Conservation (phyloP, 257 asterid genomes). For the Nicotiana knightiana region DNA sequence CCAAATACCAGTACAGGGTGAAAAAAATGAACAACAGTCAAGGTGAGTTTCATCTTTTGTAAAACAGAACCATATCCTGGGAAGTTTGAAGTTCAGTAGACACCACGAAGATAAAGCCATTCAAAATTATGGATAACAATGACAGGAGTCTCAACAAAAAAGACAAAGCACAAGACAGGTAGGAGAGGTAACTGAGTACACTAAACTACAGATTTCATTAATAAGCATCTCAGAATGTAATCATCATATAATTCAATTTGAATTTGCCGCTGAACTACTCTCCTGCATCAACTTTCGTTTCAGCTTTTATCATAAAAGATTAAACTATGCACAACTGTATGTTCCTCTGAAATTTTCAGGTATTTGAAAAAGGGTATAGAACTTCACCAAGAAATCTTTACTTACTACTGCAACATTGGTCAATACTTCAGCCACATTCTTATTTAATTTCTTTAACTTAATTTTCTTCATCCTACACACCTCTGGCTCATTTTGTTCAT, state of each 20-base stretch:
- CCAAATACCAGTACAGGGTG: constrained; percentile 11
- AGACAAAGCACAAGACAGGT: constrained; percentile 37
- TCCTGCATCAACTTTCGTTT: constrained; percentile 5
- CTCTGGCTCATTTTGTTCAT: neutral
- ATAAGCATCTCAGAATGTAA: constrained; percentile 24
- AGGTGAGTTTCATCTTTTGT: constrained; percentile 13
- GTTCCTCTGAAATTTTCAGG: constrained; percentile 13
- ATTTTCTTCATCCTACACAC: neutral
- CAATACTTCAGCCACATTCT: neutral
- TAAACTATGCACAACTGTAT: neutral
- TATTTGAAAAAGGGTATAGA: neutral
- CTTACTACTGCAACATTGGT: neutral
- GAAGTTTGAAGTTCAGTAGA: constrained; percentile 10
- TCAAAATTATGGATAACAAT: constrained; percentile 19
- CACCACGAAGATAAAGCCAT: constrained; percentile 6
- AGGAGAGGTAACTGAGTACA: constrained; percentile 16
- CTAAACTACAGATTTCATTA: constrained; percentile 30
- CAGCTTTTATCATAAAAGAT: neutral
- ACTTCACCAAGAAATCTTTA: neutral
- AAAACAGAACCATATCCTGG: constrained; percentile 10
- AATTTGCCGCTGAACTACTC: constrained; percentile 27
- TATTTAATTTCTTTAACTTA: neutral
- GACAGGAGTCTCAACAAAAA: constrained; percentile 21
- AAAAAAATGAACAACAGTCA: constrained; percentile 13
- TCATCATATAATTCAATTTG: constrained; percentile 22